A percentile compares a stretch with the other conserved stretches of the same genome.
Evolutionary conservation across 2,329 filamentous ascomycete species (phyloP).

Genomic region (Dactylellina leptospora): DNA sequence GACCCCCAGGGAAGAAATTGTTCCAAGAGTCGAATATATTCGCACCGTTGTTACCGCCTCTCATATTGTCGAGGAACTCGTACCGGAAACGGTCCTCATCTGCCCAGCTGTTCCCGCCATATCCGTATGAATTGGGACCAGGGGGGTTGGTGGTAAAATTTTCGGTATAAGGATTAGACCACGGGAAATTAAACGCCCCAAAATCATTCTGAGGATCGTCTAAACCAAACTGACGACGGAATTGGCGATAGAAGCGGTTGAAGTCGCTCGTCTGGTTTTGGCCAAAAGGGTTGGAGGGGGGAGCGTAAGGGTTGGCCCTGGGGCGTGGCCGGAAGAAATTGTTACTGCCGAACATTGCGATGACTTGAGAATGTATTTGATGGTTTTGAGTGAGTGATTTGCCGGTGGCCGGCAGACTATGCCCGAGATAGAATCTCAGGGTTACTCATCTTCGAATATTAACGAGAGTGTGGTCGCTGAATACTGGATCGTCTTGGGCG

Average conservation of each 20-base stretch:
- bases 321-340: neutral
- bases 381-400: no score
- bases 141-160: no score
- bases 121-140: no score
- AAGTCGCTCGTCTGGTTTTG: neutral
- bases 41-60: neutral
- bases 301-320: no score
- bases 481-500: no score
- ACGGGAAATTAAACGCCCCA: no score
- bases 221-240: slow-evolving; percentile 1
- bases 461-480: no score
- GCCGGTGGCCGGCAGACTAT: no score
- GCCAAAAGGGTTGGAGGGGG: neutral
- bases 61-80: slow-evolving; percentile 26
- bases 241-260: slow-evolving; percentile 24
- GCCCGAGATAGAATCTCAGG: no score
- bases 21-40: slow-evolving; percentile 13
- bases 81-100: slow-evolving; percentile 21
- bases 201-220: neutral
- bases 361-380: no score
- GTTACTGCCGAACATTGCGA: slow-evolving; percentile 7
- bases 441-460: no score
- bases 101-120: neutral
- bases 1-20: neutral
- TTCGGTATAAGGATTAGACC: neutral